These are phyloP conservation scores for Aureobasidium vineae DNA, from an alignment of 2,329 filamentous ascomycete species.

Conservation along the genomic window DNA sequence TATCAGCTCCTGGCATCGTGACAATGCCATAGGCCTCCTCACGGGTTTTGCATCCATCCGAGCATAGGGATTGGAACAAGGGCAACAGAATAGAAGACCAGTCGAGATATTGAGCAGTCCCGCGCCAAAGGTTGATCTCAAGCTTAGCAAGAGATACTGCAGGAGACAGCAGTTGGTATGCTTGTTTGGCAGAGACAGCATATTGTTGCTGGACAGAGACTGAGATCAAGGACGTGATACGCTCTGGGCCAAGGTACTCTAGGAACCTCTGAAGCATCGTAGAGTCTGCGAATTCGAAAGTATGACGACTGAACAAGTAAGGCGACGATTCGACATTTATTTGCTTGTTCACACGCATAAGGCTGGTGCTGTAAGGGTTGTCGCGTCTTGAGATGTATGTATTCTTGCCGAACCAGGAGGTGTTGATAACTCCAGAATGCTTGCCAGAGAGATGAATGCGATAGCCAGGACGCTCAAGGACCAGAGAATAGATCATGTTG, in stretches of 20 bases:
- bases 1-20: background rate
- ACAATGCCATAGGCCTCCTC: background rate
- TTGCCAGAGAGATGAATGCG: background rate
- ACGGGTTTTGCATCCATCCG: background rate
- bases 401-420: background rate
- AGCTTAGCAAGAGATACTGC: too few relatives aligned
- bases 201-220: background rate
- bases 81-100: background rate
- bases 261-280: conserved; percentile 15
- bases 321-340: background rate
- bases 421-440: background rate
- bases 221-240: background rate
- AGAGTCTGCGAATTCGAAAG: background rate
- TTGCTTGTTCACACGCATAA: conserved; percentile 16
- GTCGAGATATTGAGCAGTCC: too few relatives aligned
- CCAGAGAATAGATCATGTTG: conserved; percentile 30
- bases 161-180: background rate
- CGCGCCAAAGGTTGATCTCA: too few relatives aligned
- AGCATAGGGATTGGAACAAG: background rate
- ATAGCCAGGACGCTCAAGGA: conserved; percentile 9
- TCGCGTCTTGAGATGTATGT: too few relatives aligned
- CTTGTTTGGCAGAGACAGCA: background rate
- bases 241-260: background rate
- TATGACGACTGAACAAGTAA: conserved; percentile 19
- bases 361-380: background rate